Evolutionary conservation across 345 rosid species (phyloP).

Genomic region (Dimocarpus longan): DNA sequence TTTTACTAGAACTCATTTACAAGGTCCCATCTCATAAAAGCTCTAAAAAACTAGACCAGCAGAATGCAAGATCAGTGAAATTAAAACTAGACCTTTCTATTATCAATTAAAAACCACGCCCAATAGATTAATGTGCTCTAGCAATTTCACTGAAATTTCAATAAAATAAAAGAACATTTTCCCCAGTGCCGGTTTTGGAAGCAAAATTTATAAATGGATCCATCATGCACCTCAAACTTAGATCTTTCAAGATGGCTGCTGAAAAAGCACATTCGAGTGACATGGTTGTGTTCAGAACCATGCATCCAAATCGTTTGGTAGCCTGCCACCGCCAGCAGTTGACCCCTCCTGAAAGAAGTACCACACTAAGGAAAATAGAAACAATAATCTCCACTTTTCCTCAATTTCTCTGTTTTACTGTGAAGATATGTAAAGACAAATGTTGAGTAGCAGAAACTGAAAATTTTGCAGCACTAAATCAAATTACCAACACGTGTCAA

Average conservation of each 20-base stretch:
- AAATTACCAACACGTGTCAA: neutral
- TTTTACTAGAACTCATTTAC: neutral
- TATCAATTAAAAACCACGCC: neutral
- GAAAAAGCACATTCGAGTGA: neutral
- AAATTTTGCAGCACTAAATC: neutral
- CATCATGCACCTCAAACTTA: constrained; percentile 6
- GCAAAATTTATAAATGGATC: neutral
- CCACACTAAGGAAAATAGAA: neutral
- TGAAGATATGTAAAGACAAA: neutral
- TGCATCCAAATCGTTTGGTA: neutral
- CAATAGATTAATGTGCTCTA: neutral
- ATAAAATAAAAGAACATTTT: neutral
- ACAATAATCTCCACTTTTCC: neutral
- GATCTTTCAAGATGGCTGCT: constrained; percentile 4
- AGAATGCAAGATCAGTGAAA: neutral
- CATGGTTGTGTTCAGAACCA: neutral
- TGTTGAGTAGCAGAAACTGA: neutral
- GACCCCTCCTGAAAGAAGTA: neutral
- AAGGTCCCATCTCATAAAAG: neutral
- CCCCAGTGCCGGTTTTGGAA: neutral
- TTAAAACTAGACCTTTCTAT: neutral
- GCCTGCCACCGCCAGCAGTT: constrained; percentile 4
- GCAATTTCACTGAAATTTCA: neutral
- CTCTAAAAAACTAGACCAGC: neutral
- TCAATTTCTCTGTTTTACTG: constrained; percentile 9